phyloP scores from a whole-genome alignment of 768 basidiomycete genomes.

The Lentinula lateritia region DNA sequence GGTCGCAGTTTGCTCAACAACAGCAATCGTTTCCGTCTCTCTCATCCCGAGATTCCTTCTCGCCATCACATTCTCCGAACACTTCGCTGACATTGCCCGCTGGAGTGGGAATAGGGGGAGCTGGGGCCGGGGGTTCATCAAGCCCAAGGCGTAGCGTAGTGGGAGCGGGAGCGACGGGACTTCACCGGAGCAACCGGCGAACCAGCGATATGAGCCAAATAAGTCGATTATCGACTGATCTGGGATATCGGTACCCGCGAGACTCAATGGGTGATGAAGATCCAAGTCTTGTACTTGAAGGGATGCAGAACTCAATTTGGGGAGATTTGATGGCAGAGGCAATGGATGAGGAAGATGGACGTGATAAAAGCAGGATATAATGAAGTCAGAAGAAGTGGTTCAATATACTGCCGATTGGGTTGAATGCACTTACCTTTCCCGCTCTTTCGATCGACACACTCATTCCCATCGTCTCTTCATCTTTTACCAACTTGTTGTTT shows the following conservation, averaged over 20 bases:
- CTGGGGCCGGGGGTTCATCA: not conserved
- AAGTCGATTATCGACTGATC: slow-evolving; percentile 54
- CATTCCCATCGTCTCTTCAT: too few species aligned
- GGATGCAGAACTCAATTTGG: slow-evolving; percentile 68
- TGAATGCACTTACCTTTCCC: too few species aligned
- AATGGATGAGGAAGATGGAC: slow-evolving; percentile 32
- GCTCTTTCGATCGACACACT: too few species aligned
- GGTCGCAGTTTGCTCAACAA: not conserved
- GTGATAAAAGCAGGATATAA: too few species aligned
- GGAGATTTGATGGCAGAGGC: slow-evolving; percentile 47
- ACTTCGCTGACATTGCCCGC: slow-evolving; percentile 32
- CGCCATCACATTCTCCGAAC: slow-evolving; percentile 32
- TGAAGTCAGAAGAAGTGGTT: too few species aligned
- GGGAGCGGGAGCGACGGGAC: slow-evolving; percentile 30
- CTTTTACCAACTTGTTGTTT: too few species aligned
- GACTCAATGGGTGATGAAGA: slow-evolving; percentile 37
- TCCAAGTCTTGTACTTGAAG: slow-evolving; percentile 44
- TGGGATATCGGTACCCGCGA: slow-evolving; percentile 37
- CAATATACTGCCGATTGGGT: too few species aligned
- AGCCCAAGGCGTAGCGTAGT: slow-evolving; percentile 12
- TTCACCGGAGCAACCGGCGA: slow-evolving; percentile 52
- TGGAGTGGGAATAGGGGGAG: not conserved
- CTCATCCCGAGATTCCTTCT: not conserved
- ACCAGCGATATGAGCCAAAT: slow-evolving; percentile 58
- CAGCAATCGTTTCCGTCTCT: not conserved